Evolutionary conservation across 2,329 filamentous ascomycete genomes (phyloP), one percentile per base, ranked within the genome.

Genomic region (Fusarium anthophilum): DNA sequence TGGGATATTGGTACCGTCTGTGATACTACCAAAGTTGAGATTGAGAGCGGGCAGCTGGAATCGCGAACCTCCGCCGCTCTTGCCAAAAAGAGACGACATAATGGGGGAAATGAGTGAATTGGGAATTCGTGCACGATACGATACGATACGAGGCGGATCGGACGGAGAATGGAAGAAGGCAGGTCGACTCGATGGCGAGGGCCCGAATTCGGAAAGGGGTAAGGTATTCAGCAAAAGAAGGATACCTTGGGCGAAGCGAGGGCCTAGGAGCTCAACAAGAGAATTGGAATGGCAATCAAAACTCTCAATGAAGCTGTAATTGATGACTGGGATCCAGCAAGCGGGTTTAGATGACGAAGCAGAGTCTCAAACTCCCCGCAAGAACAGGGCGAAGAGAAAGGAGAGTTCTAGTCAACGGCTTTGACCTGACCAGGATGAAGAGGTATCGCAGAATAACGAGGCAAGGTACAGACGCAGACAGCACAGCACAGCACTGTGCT

Each of bases 1-100:
- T 48, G 89, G 89, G 73, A 91, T 91, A 77, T 89, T 79, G 79
- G 89, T 91, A 61, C 89, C 89, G 45, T 91, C 89, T 48, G 89
- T 91, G 78, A 91, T 83, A 53, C 86, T 89, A 67, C 86, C 85
- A 76, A 90, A 90, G 74, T 89, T 86, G 82, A 91, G 85, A 72
- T 91, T 83, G 69, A 91, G 84, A 53, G 85, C 86, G 14, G 89
- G 89, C 66, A 91, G 85, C 82, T 90, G 87, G 72, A 91, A 91
- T 75, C 83, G 84, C 65, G 79, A 75, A 66, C 74, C 74, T 51
- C 70, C 69, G 38, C 76, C 69, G 68, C 76, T 76, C 70, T 80
- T 80, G 63, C 74, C 78, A 65, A 79, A 63, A 64, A 78, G 75
- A 74, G 81, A 77, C 69, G 82, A 77, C 81, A 83, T 83, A 55